Percentiles rank a stretch among this genome's conserved stretches.
phyloP scores from a whole-genome alignment of 345 rosid species.

The Isatis tinctoria region DNA sequence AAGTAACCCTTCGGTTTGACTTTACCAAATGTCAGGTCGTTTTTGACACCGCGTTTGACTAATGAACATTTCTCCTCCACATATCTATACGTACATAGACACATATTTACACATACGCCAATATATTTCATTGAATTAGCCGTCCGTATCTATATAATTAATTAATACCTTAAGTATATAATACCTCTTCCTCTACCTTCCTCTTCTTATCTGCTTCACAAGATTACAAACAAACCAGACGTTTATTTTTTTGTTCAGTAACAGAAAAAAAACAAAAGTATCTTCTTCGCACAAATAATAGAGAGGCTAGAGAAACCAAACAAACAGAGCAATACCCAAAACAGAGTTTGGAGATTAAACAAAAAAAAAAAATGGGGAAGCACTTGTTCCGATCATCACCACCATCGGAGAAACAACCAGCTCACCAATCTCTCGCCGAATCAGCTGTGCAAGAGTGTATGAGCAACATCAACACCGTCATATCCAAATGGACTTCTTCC shows the following conservation, averaged over 20 bases:
- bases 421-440: conserved; percentile 38
- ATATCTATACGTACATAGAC: conserved; percentile 10
- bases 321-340: neutral
- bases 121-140: neutral
- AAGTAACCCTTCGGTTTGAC: conserved; percentile 8
- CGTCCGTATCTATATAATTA: neutral
- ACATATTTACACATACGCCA: neutral
- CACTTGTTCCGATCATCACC: conserved; percentile 33
- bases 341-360: neutral
- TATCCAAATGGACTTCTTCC: conserved; percentile 44
- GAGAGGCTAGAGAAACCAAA: neutral
- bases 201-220: conserved; percentile 12
- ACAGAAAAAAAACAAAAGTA: neutral
- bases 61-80: conserved; percentile 15
- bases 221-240: neutral
- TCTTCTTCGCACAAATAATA: neutral
- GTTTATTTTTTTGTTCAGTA: neutral
- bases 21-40: conserved; percentile 3
- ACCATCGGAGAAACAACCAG: conserved; percentile 24
- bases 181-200: neutral
- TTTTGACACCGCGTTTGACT: conserved; percentile 28
- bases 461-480: conserved; percentile 37
- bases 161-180: neutral
- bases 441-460: conserved; percentile 53
- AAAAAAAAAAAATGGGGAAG: conserved; percentile 29